Base-by-base conservation (phyloP, 1,139 yeast species). In the Saccharomyces hybrid region DNA sequence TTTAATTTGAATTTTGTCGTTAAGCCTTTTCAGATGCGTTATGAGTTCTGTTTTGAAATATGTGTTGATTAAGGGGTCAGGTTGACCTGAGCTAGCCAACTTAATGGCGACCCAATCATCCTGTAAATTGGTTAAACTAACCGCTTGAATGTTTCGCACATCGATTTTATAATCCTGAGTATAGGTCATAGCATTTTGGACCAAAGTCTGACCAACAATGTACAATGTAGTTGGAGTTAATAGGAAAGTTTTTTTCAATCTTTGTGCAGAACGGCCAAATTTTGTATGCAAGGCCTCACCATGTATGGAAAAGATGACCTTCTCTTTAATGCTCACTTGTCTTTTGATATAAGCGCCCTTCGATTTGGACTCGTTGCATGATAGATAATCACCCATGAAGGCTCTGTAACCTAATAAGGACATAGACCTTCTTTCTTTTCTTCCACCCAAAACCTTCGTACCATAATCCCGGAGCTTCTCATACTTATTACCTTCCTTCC, bases 31-130 rank as follows among this genome's bases (percentile, higher is more conserved):
- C 68, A 95, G 73, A 54, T 87, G 88, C 0, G 97, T 84, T 1
- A 88, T 75, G 52, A 95, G 74, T 69, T 95, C 99, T 0, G 99
- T 95, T 72, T 95, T 95, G 74, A 93, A 87, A 55, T 81, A 81
- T 58, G 90, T 78, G 70, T 87, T 87, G 56, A 93, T 76, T 57
- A 95, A 81, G 5, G 88, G 78, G 73, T 95, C 99, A 1, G 97
- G 91, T 13, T 75, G 75, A 1, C 80, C 69, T 2, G 80, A 73
- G 2, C 81, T 84, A 66, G 62, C 71, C 56, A 87, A 73, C 28
- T 85, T 83, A 47, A 93, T 71, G 1, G 95, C 95, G 38, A 91
- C 70, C 99, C 99, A 95, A 64, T 91, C 95, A 71, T 95, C 99
- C 61, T 93, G 95, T 56, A 82, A 75, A 48, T 77, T 81, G 0